phyloP scores from a whole-genome alignment of 805 yeast genomes.

The Metschnikowia kofuensis region DNA sequence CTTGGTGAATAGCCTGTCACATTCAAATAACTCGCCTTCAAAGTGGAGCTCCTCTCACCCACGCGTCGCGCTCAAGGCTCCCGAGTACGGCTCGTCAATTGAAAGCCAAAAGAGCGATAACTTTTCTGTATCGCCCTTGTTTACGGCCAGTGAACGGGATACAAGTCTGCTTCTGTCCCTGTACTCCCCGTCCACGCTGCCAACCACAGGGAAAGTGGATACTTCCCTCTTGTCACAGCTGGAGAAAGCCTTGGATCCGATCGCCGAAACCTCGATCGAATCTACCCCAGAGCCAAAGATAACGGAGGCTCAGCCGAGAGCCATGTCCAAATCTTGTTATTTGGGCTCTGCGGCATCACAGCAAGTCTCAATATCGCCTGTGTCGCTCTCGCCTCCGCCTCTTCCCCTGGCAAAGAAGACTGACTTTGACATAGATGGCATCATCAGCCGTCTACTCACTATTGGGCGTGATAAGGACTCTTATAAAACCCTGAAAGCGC shows the following conservation, averaged over 20 bases:
- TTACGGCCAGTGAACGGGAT: slow-evolving; percentile 32
- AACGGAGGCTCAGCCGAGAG: slow-evolving; percentile 1
- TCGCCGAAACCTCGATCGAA: slow-evolving; percentile 21
- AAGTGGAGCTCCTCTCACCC: slow-evolving; percentile 4
- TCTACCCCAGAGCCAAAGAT: slow-evolving; percentile 17
- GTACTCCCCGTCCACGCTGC: slow-evolving; percentile 21
- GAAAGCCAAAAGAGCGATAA: slow-evolving; percentile 41
- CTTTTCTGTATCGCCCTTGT: slow-evolving; percentile 32
- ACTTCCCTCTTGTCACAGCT: slow-evolving; percentile 4
- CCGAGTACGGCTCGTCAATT: slow-evolving; percentile 34
- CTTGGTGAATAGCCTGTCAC: slow-evolving; percentile 14
- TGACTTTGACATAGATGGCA: slow-evolving; percentile 56
- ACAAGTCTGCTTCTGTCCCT: slow-evolving; percentile 39
- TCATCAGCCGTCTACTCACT: slow-evolving; percentile 58
- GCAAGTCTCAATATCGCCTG: slow-evolving; percentile 11
- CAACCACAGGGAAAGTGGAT: slow-evolving; percentile 8
- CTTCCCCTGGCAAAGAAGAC: slow-evolving; percentile 17
- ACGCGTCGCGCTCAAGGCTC: background rate
- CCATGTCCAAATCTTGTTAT: slow-evolving; percentile 8
- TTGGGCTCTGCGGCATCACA: background rate
- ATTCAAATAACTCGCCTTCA: slow-evolving; percentile 5
- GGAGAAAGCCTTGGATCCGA: slow-evolving; percentile 20
- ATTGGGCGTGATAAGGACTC: slow-evolving; percentile 35
- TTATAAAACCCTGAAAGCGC: slow-evolving; percentile 11
- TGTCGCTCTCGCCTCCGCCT: slow-evolving; percentile 24